Evolutionary conservation across 192 early-diverging fungal species (phyloP).

Genomic region (Coemansia sp.): DNA sequence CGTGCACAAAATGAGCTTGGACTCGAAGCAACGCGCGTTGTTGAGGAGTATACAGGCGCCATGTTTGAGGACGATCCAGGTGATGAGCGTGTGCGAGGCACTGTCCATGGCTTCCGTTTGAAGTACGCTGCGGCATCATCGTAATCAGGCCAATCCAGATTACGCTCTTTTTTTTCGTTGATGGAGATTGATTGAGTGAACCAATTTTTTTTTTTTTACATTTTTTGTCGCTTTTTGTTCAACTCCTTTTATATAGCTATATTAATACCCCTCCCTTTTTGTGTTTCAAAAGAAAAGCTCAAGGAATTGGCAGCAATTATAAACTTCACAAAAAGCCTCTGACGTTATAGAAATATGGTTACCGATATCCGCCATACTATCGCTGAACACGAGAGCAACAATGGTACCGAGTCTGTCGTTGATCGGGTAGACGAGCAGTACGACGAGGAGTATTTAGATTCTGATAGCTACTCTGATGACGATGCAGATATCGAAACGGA

Average conservation of each 20-base stretch:
- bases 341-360: background rate
- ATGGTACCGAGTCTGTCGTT: background rate
- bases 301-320: background rate
- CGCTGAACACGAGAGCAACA: background rate
- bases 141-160: background rate
- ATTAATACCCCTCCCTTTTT: no score
- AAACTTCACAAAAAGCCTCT: background rate
- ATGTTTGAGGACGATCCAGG: slow-evolving; percentile 93
- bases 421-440: slow-evolving; percentile 3
- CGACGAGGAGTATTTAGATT: slow-evolving; percentile 6
- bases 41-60: slow-evolving; percentile 65
- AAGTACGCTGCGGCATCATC: background rate
- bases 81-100: slow-evolving; percentile 71
- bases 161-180: background rate
- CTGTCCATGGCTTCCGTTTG: slow-evolving; percentile 77
- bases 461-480: slow-evolving; percentile 24
- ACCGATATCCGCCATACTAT: background rate
- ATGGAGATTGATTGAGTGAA: no score
- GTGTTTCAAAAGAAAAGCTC: no score
- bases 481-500: slow-evolving; percentile 65
- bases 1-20: slow-evolving; percentile 66
- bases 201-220: background rate
- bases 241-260: background rate
- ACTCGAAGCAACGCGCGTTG: slow-evolving; percentile 68
- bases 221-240: background rate